Evolutionary conservation across 441 rosid genomes (phyloP).

Genomic region (Kokia cookei): DNA sequence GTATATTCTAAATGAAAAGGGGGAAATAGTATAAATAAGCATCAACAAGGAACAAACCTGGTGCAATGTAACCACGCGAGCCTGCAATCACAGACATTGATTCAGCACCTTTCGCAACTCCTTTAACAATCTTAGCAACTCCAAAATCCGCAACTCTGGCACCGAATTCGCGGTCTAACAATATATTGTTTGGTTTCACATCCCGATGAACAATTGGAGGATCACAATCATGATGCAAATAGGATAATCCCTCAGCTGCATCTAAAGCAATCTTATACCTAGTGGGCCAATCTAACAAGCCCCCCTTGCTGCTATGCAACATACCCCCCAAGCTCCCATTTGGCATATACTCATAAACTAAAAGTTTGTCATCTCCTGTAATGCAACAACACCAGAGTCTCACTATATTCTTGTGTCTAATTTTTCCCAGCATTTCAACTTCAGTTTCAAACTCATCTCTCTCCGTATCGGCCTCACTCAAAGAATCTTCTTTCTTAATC

Average conservation of each 20-base stretch:
- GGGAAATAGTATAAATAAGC: neutral
- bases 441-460: constrained; percentile 46
- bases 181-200: constrained; percentile 64
- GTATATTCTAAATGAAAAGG: neutral
- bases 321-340: constrained; percentile 63
- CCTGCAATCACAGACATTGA: constrained; percentile 71
- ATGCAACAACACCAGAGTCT: constrained; percentile 65
- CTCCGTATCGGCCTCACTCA: constrained; percentile 19
- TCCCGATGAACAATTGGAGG: constrained; percentile 75
- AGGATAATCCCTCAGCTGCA: constrained; percentile 62
- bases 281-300: constrained; percentile 49
- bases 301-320: constrained; percentile 43
- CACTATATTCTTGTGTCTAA: constrained; percentile 63
- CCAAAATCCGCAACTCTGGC: constrained; percentile 80
- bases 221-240: constrained; percentile 69
- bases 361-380: constrained; percentile 40
- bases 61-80: constrained; percentile 79
- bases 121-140: constrained; percentile 50
- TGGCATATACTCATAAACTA: constrained; percentile 70
- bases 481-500: constrained; percentile 18
- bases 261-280: constrained; percentile 52
- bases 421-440: constrained; percentile 55
- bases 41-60: constrained; percentile 38
- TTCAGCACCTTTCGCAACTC: constrained; percentile 30
- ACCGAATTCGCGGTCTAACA: constrained; percentile 46